phyloP scores from a whole-genome alignment of 1,284 basidiomycete genomes.

The Ustilago nuda region DNA sequence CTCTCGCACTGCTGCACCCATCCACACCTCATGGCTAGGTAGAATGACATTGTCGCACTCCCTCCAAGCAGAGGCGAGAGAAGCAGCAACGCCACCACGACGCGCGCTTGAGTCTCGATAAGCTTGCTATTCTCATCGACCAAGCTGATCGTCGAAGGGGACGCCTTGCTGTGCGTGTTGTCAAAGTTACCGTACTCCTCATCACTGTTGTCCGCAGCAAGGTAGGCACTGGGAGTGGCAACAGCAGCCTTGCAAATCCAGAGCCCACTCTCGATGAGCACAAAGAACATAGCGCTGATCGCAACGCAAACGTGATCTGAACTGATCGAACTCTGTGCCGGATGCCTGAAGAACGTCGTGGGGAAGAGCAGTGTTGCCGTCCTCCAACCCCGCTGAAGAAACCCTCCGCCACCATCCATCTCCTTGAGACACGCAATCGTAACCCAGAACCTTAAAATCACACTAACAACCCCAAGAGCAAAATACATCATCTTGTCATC shows the following conservation, averaged over 20 bases:
- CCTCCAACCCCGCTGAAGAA: conserved; percentile 13
- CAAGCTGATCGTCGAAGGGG: conserved; percentile 9
- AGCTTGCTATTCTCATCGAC: conserved; percentile 21
- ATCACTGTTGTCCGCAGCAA: background rate
- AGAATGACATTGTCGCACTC: conserved; percentile 37
- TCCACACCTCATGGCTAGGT: conserved; percentile 31
- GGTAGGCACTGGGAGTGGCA: conserved; percentile 22
- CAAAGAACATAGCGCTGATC: conserved; percentile 26
- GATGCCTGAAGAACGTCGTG: conserved; percentile 43
- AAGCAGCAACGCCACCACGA: conserved; percentile 15
- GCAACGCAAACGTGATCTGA: conserved; percentile 48
- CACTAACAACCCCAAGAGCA: conserved; percentile 24
- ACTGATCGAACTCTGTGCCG: conserved; percentile 51
- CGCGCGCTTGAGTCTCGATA: conserved; percentile 41
- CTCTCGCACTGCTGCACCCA: conserved; percentile 32
- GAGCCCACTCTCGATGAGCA: conserved; percentile 45
- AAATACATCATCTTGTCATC: conserved; percentile 33
- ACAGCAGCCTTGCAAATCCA: conserved; percentile 41
- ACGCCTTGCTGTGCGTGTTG: background rate
- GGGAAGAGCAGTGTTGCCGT: conserved; percentile 27
- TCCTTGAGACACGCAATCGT: conserved; percentile 18
- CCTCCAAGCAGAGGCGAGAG: conserved; percentile 41
- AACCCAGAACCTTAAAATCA: conserved; percentile 29
- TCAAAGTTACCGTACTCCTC: background rate
- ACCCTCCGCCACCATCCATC: background rate